These are phyloP conservation scores for Litchi chinensis DNA, from an alignment of 345 rosid genomes.

Conservation along the genomic window DNA sequence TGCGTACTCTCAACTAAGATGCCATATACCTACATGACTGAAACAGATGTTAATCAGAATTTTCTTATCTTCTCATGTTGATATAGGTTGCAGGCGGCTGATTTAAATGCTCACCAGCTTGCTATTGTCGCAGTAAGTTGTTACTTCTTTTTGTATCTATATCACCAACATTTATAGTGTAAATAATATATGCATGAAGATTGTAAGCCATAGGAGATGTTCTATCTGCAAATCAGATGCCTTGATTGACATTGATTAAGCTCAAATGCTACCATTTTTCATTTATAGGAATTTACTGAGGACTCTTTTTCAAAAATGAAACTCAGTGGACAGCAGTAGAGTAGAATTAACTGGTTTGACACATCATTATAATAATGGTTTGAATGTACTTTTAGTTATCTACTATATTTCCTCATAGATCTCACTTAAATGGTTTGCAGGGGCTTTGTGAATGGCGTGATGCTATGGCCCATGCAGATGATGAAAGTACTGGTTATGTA, in stretches of 20 bases:
- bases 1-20: slow-evolving; percentile 15
- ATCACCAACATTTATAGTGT: not conserved
- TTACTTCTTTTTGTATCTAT: slow-evolving; percentile 11
- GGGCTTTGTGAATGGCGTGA: slow-evolving; percentile 91
- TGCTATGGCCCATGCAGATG: slow-evolving; percentile 74
- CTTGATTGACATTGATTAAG: not conserved
- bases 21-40: not conserved
- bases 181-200: not conserved
- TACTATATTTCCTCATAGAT: not conserved
- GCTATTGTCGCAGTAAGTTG: slow-evolving; percentile 75
- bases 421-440: slow-evolving; percentile 42
- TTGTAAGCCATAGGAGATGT: not conserved
- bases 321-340: not conserved
- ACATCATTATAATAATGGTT: not conserved
- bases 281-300: not conserved
- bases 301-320: not conserved
- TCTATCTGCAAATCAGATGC: not conserved
- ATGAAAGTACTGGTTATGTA: slow-evolving; percentile 91
- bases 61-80: slow-evolving; percentile 22
- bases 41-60: slow-evolving; percentile 20
- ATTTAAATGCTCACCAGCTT: slow-evolving; percentile 77
- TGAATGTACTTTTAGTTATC: not conserved
- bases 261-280: not conserved
- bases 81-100: slow-evolving; percentile 64
- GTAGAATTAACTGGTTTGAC: slow-evolving; percentile 3